These are phyloP conservation scores for Pseudogymnoascus sp. DNA, from an alignment of 2,329 filamentous ascomycete genomes.

Conservation along the genomic window DNA sequence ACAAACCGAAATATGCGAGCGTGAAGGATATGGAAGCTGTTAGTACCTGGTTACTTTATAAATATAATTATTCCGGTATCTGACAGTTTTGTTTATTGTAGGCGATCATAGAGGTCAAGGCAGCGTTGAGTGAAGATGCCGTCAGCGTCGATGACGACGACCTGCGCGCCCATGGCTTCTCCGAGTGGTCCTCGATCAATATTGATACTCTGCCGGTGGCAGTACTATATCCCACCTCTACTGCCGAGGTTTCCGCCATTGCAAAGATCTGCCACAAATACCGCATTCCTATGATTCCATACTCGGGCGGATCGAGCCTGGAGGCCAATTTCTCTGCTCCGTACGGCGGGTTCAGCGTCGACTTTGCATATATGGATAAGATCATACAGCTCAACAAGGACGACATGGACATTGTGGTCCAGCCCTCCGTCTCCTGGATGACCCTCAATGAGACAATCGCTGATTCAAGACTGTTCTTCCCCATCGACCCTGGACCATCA, in stretches of 20 bases:
- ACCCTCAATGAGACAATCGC: slow-evolving; percentile 66
- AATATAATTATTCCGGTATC: not conserved
- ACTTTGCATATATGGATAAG: slow-evolving; percentile 80
- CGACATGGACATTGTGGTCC: slow-evolving; percentile 88
- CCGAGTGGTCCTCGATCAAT: slow-evolving; percentile 56
- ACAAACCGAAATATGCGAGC: slow-evolving; percentile 36
- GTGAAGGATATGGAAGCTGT: slow-evolving; percentile 43
- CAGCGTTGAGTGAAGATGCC: slow-evolving; percentile 43
- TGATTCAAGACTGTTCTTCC: slow-evolving; percentile 75
- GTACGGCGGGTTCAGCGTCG: slow-evolving; percentile 78
- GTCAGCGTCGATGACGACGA: slow-evolving; percentile 56
- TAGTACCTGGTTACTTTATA: slow-evolving; percentile 18
- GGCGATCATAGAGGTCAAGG: slow-evolving; percentile 49
- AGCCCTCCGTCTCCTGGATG: slow-evolving; percentile 90
- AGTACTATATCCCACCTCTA: slow-evolving; percentile 54
- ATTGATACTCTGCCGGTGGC: slow-evolving; percentile 52
- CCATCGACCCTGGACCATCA: slow-evolving; percentile 65
- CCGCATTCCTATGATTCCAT: slow-evolving; percentile 73
- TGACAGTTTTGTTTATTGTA: slow-evolving; percentile 23
- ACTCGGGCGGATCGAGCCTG: slow-evolving; percentile 75
- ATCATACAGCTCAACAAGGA: slow-evolving; percentile 71
- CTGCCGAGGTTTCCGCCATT: slow-evolving; percentile 50
- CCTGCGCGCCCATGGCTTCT: slow-evolving; percentile 54
- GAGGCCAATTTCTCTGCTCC: slow-evolving; percentile 88
- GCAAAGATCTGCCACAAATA: slow-evolving; percentile 67